phyloP scores from a whole-genome alignment of 768 basidiomycete species.

The Podaxis mareebaensis region DNA sequence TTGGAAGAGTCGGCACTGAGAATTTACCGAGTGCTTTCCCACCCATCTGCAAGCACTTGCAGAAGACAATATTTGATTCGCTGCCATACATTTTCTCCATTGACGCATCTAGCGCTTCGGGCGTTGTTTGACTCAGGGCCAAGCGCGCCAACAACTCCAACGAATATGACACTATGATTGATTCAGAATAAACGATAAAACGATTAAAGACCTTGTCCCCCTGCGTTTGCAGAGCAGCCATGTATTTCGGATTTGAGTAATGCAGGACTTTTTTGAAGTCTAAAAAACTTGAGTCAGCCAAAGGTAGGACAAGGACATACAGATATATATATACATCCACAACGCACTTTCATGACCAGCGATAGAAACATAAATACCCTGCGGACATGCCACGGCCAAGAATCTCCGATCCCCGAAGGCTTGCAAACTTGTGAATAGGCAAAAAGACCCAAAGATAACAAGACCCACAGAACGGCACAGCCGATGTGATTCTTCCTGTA shows the following conservation, averaged over 20 bases:
- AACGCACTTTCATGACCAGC: conserved; percentile 55
- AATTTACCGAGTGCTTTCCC: conserved; percentile 58
- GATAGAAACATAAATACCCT: conserved; percentile 69
- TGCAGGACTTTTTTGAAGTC: conserved; percentile 62
- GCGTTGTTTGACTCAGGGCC: conserved; percentile 47
- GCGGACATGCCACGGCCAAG: conserved; percentile 62
- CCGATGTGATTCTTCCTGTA: conserved; percentile 61
- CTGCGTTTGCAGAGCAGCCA: conserved; percentile 54
- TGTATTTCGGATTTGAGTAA: conserved; percentile 46
- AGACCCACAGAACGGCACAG: conserved; percentile 62
- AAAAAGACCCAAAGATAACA: not conserved
- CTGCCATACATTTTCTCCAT: conserved; percentile 59
- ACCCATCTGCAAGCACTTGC: conserved; percentile 53
- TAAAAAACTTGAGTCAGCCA: conserved; percentile 25
- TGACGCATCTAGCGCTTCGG: conserved; percentile 52
- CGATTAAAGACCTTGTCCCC: conserved; percentile 54
- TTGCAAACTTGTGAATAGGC: conserved; percentile 25
- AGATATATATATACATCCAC: not conserved
- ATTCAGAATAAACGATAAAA: conserved; percentile 65
- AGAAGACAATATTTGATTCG: conserved; percentile 61
- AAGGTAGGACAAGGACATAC: not conserved
- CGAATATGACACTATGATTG: conserved; percentile 62
- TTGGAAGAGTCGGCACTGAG: not conserved
- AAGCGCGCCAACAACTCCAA: conserved; percentile 69
- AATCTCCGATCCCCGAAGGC: conserved; percentile 53